A percentile compares a stretch with the other conserved stretches of the same genome.
Conservation (phyloP, 2,329 filamentous ascomycete species). For the Stenocarpella maydis region DNA sequence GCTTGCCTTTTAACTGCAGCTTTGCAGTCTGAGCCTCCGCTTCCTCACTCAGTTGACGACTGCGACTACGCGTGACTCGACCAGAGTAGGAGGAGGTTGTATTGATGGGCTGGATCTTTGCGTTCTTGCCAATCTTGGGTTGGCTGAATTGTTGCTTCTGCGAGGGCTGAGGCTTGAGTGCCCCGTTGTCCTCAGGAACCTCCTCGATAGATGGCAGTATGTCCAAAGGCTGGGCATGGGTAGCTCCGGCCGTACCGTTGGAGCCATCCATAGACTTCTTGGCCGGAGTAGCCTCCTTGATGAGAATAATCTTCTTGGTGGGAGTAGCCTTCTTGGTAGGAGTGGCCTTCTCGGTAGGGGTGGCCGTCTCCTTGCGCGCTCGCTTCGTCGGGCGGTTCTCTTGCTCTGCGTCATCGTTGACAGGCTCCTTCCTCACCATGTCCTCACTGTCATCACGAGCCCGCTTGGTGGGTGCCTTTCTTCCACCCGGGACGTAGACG, state of each 20-base stretch:
- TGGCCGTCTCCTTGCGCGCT: not conserved
- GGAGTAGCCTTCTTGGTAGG: not conserved
- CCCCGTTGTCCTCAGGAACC: not conserved
- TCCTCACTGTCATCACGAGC: not conserved
- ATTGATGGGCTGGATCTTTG: not conserved
- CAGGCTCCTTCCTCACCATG: not conserved
- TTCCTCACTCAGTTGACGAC: not conserved
- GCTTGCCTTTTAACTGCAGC: slow-evolving; percentile 21
- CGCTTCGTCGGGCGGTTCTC: slow-evolving; percentile 17
- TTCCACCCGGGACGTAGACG: slow-evolving; percentile 1
- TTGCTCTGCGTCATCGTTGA: not conserved
- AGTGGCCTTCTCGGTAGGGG: not conserved
- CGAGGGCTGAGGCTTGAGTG: not conserved
- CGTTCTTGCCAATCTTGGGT: not conserved
- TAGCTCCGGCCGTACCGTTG: not conserved
- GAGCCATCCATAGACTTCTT: not conserved
- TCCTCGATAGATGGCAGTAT: slow-evolving; percentile 18
- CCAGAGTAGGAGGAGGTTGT: not conserved
- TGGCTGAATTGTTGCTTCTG: not conserved
- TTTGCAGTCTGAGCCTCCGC: slow-evolving; percentile 11
- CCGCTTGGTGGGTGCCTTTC: slow-evolving; percentile 8
- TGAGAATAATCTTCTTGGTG: not conserved
- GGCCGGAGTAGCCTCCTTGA: no score
- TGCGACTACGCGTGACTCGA: not conserved
- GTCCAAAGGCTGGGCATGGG: not conserved